Evolutionary conservation across 1,139 yeast species (phyloP), one percentile per base, ranked within the genome.

Genomic region (Kodamaea sp.): DNA sequence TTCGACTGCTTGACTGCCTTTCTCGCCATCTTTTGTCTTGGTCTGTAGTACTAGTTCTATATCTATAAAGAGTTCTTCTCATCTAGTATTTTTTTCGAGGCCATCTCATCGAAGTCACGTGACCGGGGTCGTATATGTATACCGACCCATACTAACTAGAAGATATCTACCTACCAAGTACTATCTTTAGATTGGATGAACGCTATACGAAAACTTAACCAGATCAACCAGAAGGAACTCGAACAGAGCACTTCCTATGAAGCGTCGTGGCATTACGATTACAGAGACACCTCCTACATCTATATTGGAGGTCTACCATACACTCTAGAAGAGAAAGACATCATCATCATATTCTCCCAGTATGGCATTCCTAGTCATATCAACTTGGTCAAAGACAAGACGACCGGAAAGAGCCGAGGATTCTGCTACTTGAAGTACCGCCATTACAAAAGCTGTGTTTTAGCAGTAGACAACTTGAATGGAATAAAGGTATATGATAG

Each of bases 181-280:
- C n/a, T 14, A 15, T 21, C 16, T 13, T 19, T 18, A 18, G 21
- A 9, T 18, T 18, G 21, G 21, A 72, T 72, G 77, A 70, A 70
- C 44, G 56, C 67, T 10, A 66, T 72, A 22, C 61, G 61, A 36
- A 73, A 76, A 42, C 78, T 83, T 22, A 74, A 80, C 48, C 67
- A 68, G 32, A 72, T 88, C 33, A 88, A 82, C 51, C 78, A 78
- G 37, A 70, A 69, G 40, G 97, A 90, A 53, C 66, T 90, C 16
- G 74, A 70, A 14, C 63, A 64, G 12, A 80, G 82, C n/a, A 73
- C 80, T 0, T 57, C 81, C 0, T 72, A 73, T 26, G 64, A 69
- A 5, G 85, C 84, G 1, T 87, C 96, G 8, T 90, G 97, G 97
- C 97, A 90, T 53, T 73, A 79, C 46, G 96, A 90, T 45, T 88